A percentile compares a stretch with the other conserved stretches of the same genome.
These are phyloP conservation scores for Boletus rubescentipes DNA, from an alignment of 768 basidiomycete genomes.

Conservation along the genomic window DNA sequence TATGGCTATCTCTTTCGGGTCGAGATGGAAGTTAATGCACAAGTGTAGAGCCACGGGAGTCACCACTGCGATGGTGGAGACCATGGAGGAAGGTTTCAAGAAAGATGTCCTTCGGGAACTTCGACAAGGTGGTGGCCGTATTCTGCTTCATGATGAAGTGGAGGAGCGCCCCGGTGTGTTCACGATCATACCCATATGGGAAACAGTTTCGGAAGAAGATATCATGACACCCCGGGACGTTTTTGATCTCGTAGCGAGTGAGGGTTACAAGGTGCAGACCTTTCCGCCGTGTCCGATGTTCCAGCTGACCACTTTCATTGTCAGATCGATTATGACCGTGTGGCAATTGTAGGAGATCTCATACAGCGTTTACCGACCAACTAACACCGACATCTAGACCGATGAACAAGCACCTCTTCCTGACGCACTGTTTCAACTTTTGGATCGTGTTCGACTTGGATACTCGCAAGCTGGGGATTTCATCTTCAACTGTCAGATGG, in stretches of 20 bases:
- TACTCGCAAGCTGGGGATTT: conserved; percentile 68
- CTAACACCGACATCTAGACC: conserved; percentile 54
- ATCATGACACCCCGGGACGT: conserved; percentile 88
- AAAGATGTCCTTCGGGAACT: conserved; percentile 84
- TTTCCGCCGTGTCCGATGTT: neutral
- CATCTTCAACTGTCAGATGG: conserved; percentile 98
- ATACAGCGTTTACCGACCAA: neutral
- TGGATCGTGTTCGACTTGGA: conserved; percentile 66
- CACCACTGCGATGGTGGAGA: conserved; percentile 84
- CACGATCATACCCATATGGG: conserved; percentile 93
- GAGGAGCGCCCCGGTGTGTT: conserved; percentile 91
- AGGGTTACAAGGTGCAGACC: conserved; percentile 62
- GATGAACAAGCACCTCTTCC: conserved; percentile 97
- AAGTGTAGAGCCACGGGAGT: conserved; percentile 82
- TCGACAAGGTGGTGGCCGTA: conserved; percentile 62
- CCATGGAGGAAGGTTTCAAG: conserved; percentile 88
- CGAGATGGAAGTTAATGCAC: neutral
- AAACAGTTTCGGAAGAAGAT: conserved; percentile 74
- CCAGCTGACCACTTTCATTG: conserved; percentile 1
- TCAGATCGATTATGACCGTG: conserved; percentile 83
- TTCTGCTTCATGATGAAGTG: conserved; percentile 93
- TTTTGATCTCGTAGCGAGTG: conserved; percentile 67
- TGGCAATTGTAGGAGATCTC: conserved; percentile 70
- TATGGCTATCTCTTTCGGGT: conserved; percentile 37
- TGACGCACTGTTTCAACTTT: conserved; percentile 73